Evolutionary conservation across 305 asterid genomes (phyloP), one percentile per base, ranked within the genome.

Genomic region (Withania somnifera): DNA sequence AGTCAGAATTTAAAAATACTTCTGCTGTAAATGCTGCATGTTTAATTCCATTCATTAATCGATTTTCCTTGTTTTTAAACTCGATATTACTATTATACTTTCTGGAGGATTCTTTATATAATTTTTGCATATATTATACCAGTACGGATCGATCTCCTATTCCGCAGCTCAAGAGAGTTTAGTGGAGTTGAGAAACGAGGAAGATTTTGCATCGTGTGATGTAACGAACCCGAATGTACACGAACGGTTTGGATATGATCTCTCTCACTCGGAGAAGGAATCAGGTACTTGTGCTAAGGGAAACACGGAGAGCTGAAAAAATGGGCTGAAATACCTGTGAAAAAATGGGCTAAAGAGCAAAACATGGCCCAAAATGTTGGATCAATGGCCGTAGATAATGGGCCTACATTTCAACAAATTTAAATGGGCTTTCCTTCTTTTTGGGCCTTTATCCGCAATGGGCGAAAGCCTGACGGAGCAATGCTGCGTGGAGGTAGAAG

Each of bases 141-240:
- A 19, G 50, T 87, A 95, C 97, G 90, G 91, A 91, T 93, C 84
- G 85, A 91, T 93, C 84, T 85, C 89, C 54, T 58, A 83, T 71
- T 82, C 90, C 0, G 90, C 89, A 57, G 68, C 83, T 0, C 85
- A 84, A 9, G 97, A 89, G 51, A 86, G 81, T 83, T 63, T 93
- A 3, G 88, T 92, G 66, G 99, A 93, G 90, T 81, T 94, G 6
- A 20, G 82, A 81, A 88, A 87, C 24, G 79, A 56, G 38, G 91
- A 88, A 58, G 98, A 93, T 11, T 88, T 89, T 38, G 3, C 17
- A 10, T 71, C 92, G 4, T 95, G 99, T 78, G 87, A 94, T 79
- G 54, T 94, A 7, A 32, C 84, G 0, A 94, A 94, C 84, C 98
- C 99, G 0, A 93, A 88, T 89, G 95, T 90, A 90, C 84, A 88